These are phyloP conservation scores for Plantago coronopus DNA, from an alignment of 305 asterid genomes.

Conservation along the genomic window DNA sequence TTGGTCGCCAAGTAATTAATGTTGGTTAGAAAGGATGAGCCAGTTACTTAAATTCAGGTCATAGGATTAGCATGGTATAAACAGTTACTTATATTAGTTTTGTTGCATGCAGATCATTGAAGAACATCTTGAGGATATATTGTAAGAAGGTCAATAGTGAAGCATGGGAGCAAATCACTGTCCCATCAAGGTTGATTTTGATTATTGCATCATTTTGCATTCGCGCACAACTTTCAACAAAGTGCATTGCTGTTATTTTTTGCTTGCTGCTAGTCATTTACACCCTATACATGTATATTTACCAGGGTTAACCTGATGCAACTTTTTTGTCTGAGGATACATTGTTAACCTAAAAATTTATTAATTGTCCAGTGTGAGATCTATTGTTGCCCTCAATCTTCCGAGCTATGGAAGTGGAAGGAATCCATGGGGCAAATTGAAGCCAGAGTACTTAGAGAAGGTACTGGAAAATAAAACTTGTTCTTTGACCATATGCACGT, in stretches of 20 bases:
- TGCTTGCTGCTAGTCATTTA: constrained; percentile 4
- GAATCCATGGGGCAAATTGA: constrained; percentile 96
- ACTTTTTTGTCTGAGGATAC: too few relatives aligned
- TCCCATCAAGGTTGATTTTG: constrained; percentile 75
- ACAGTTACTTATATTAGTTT: background rate
- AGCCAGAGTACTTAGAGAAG: constrained; percentile 90
- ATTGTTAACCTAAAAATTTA: constrained; percentile 16
- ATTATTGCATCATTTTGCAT: constrained; percentile 14
- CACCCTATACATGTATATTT: background rate
- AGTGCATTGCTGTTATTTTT: constrained; percentile 7
- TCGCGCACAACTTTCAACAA: constrained; percentile 1
- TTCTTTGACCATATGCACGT: background rate
- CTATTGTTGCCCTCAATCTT: constrained; percentile 86
- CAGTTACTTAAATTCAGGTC: too few relatives aligned
- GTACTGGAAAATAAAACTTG: constrained; percentile 33
- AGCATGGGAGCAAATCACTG: constrained; percentile 75
- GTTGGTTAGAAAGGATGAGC: too few relatives aligned
- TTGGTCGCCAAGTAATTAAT: too few relatives aligned
- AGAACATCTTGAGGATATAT: constrained; percentile 82
- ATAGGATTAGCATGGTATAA: too few relatives aligned
- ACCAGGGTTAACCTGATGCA: constrained; percentile 15
- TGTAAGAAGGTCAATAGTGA: constrained; percentile 81
- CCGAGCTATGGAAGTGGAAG: constrained; percentile 99
- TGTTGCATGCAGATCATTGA: constrained; percentile 65
- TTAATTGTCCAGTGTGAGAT: constrained; percentile 68